phyloP scores from a whole-genome alignment of 2,329 filamentous ascomycete species.

The Rhinocladiella mackenziei region DNA sequence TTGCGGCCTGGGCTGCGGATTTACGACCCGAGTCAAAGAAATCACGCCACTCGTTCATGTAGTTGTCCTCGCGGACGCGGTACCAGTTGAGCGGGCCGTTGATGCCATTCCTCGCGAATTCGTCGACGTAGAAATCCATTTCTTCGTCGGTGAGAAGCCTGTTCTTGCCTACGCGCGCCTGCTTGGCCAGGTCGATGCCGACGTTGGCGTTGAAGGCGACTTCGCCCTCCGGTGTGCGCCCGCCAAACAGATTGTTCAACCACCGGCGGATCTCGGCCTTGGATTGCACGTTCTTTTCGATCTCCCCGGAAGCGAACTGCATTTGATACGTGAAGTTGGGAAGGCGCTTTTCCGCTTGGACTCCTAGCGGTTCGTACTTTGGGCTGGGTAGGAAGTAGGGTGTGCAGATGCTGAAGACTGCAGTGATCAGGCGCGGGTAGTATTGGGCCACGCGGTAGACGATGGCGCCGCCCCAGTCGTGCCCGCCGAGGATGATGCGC shows the following conservation, averaged over 20 bases:
- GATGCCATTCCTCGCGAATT: constrained; percentile 69
- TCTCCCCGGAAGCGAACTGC: constrained; percentile 66
- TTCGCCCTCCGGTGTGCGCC: constrained; percentile 54
- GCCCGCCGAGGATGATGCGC: constrained; percentile 75
- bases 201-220: constrained; percentile 54
- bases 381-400: constrained; percentile 60
- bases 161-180: constrained; percentile 52
- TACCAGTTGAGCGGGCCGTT: constrained; percentile 88
- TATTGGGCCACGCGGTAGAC: constrained; percentile 71
- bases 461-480: constrained; percentile 83
- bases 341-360: constrained; percentile 54
- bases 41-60: constrained; percentile 63
- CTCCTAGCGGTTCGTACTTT: constrained; percentile 54
- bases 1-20: constrained; percentile 2
- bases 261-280: constrained; percentile 65
- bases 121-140: constrained; percentile 69
- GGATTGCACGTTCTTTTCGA: constrained; percentile 57
- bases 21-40: constrained; percentile 21
- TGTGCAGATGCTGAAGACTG: constrained; percentile 76
- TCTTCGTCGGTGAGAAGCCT: constrained; percentile 62
- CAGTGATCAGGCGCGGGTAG: constrained; percentile 67
- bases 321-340: constrained; percentile 81
- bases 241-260: constrained; percentile 68
- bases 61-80: constrained; percentile 67
- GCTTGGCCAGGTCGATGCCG: constrained; percentile 62